Evolutionary conservation across 108 stramenopile species (phyloP), one percentile per base, ranked within the genome.

Genomic region (Bacterosira constricta): DNA sequence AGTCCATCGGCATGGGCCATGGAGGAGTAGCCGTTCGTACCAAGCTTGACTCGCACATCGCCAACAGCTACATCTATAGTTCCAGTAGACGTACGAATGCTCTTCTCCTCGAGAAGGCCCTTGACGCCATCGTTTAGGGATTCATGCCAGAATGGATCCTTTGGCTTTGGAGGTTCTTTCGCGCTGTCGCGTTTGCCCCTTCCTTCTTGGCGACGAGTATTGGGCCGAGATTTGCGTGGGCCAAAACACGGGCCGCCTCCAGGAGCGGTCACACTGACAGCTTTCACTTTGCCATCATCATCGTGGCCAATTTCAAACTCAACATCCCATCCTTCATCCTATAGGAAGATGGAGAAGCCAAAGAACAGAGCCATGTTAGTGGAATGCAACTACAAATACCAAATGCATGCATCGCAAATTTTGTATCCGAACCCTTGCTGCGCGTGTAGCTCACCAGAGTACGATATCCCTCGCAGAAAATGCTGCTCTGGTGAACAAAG

Each of bases 401-500:
- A n/a, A 45, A 54, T 15, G 34, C 23, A 34, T 18, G 27, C 23
- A 65, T 13, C 27, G 13, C 7, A 53, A 4, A 47, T 21, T n/a
- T 20, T 36, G 26, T 51, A 36, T 38, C 11, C 41, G 59, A 13
- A 65, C 44, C 44, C 30, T 21, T 42, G 34, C 68, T 36, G n/a
- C n/a, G n/a, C n/a, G n/a, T n/a, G n/a, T 39, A 5, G 63, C 88
- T 88, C 62, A 90, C 89, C 31, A 92, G 75, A 10, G 85, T 89
- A 42, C 85, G 86, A 66, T 84, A 88, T 27, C 84, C 87, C 20
- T 90, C 86, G 53, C 75, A 64, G 32, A 64, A 60, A 72, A 93
- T 84, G 58, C 75, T 77, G 41, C 87, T 85, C 38, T 88, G 88
- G 69, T 93, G 91, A 21, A 93, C 84, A 64, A 93, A 93, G 39